Evolutionary conservation across 345 rosid species (phyloP), one percentile per base, ranked within the genome.

Genomic region (Sonneratia caseolaris): DNA sequence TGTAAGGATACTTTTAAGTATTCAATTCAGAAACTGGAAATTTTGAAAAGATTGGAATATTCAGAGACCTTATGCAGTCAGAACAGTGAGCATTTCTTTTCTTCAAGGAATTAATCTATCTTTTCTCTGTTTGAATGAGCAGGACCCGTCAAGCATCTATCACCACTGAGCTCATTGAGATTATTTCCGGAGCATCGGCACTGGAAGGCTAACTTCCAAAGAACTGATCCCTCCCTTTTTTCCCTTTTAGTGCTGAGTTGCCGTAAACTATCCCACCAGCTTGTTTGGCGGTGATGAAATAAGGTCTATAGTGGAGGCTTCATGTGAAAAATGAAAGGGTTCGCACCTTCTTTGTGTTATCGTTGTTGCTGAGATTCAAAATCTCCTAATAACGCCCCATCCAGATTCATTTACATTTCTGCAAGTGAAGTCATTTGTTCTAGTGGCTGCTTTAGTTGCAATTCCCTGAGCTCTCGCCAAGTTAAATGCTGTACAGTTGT

Each of bases 81-180:
- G n/a, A 51, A 11, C 9, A 47, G 6, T 18, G 37, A 27, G 16
- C 38, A 27, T 8, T 70, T 49, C 40, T 43, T 35, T 53, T 24
- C 15, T 37, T 64, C 24, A 3, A 43, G 55, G 22, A 49, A 51
- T 53, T 65, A 62, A 55, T 70, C 13, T 16, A 21, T 69, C 7
- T 13, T 43, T 64, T 57, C 62, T 7, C 49, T n/a, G 37, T 72
- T 42, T 55, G 72, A 74, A 74, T 47, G 71, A 70, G 15, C 86
- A 95, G 97, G 81, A 95, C 99, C 77, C 99, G 99, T 69, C 99
- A 95, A 90, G 99, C 99, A 55, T 81, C 99, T 4, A 95, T 95
- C 74, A 95, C 99, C 55, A 95, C 99, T 0, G 99, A 95, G 78
- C 82, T 95, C 88, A 95, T 79, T 74, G 99, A 95, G 82, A 95